A percentile compares a stretch with the other conserved stretches of the same genome.
Conservation (phyloP, 2,329 filamentous ascomycete genomes). For the Aspergillus ruber region DNA sequence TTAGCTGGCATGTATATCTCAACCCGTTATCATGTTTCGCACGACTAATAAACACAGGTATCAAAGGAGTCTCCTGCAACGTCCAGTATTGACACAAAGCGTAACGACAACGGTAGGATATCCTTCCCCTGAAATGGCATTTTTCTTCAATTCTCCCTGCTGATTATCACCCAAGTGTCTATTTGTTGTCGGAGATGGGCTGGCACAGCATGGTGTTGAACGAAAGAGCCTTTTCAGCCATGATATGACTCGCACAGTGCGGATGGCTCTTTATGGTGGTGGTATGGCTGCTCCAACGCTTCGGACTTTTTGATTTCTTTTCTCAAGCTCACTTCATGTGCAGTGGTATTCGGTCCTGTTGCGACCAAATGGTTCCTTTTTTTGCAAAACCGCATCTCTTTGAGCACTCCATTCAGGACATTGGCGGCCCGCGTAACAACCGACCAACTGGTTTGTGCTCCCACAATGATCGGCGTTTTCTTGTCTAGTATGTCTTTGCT, state of each 20-base stretch:
- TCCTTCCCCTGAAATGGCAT: background rate
- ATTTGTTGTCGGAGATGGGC: slow-evolving; percentile 10
- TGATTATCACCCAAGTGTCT: slow-evolving; percentile 2
- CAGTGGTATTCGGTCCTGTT: slow-evolving; percentile 10
- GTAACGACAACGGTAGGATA: slow-evolving; percentile 8
- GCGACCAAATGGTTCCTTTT: slow-evolving; percentile 14
- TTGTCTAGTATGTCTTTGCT: slow-evolving; percentile 12
- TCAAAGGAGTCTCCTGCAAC: slow-evolving; percentile 8
- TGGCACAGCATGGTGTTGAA: slow-evolving; percentile 13
- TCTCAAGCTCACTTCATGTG: background rate
- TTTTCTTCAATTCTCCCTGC: background rate
- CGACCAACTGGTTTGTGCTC: slow-evolving; percentile 10
- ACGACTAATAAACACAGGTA: slow-evolving; percentile 5
- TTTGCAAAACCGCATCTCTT: slow-evolving; percentile 6
- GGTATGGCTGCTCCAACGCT: slow-evolving; percentile 1
- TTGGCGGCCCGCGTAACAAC: slow-evolving; percentile 8
- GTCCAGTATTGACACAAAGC: slow-evolving; percentile 12
- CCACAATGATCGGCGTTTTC: slow-evolving; percentile 12
- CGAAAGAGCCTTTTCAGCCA: slow-evolving; percentile 5
- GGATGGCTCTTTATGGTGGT: slow-evolving; percentile 11
- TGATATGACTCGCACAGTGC: slow-evolving; percentile 8
- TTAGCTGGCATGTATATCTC: too few species aligned
- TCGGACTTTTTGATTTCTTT: background rate
- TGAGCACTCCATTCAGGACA: slow-evolving; percentile 1
- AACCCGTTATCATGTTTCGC: background rate